Percentiles rank a stretch among this genome's conserved stretches.
Conservation (phyloP, 2,329 filamentous ascomycete species). For the Diaporthe aspalathi region DNA sequence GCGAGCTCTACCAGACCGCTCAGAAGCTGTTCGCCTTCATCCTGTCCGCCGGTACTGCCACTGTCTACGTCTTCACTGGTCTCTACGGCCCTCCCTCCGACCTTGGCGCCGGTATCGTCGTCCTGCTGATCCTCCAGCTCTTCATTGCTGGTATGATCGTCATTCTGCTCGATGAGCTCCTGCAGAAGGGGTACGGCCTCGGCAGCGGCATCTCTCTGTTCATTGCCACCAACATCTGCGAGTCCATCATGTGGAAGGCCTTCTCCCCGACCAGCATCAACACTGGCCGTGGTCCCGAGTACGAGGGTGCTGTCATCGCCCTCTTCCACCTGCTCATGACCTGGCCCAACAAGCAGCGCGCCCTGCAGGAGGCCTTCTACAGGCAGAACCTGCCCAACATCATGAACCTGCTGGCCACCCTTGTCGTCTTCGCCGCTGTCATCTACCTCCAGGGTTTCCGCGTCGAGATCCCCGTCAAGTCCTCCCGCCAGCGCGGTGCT, state of each 20-base stretch:
- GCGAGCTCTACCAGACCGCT: slow-evolving; percentile 99
- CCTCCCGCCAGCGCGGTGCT: slow-evolving; percentile 97
- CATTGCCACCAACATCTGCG: slow-evolving; percentile 99
- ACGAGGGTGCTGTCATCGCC: slow-evolving; percentile 97
- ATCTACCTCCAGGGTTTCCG: slow-evolving; percentile 99
- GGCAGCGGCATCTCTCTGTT: slow-evolving; percentile 99
- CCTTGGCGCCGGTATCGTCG: slow-evolving; percentile 97
- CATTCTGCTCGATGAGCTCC: slow-evolving; percentile 97
- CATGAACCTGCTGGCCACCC: slow-evolving; percentile 96
- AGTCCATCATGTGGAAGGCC: slow-evolving; percentile 99
- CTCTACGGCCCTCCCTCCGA: slow-evolving; percentile 97
- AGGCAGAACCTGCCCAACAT: slow-evolving; percentile 99
- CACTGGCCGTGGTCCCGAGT: slow-evolving; percentile 98
- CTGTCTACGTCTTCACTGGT: slow-evolving; percentile 97
- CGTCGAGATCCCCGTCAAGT: slow-evolving; percentile 99
- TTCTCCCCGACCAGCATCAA: slow-evolving; percentile 99
- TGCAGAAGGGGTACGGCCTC: slow-evolving; percentile 99
- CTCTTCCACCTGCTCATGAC: slow-evolving; percentile 98
- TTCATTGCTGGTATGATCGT: slow-evolving; percentile 98
- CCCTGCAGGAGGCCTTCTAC: slow-evolving; percentile 98
- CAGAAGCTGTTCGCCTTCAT: slow-evolving; percentile 99
- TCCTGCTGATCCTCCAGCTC: slow-evolving; percentile 97
- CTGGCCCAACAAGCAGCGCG: slow-evolving; percentile 99
- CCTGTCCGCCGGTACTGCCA: slow-evolving; percentile 95
- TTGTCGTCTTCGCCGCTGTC: slow-evolving; percentile 93